Evolutionary conservation across 768 basidiomycete species (phyloP).

Genomic region (Pulveroboletus sp.): DNA sequence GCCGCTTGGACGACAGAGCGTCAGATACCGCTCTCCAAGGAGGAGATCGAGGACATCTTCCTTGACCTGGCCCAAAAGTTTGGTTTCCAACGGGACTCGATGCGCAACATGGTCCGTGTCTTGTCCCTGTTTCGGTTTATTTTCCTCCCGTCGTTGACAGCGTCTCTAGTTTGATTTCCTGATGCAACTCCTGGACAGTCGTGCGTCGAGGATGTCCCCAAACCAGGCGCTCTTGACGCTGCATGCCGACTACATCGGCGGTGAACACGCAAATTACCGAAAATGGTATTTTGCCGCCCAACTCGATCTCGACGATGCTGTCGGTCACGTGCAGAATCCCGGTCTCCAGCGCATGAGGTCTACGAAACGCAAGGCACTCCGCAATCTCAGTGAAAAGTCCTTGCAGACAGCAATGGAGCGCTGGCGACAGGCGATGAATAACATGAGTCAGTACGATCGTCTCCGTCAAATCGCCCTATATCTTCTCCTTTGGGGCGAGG

Average conservation of each 20-base stretch:
- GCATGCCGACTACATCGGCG: constrained; percentile 98
- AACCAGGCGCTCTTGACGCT: constrained; percentile 92
- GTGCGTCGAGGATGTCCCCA: constrained; percentile 95
- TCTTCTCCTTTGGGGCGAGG: constrained; percentile 96
- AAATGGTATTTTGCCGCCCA: constrained; percentile 99
- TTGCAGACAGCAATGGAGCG: constrained; percentile 82
- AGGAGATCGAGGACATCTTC: constrained; percentile 98
- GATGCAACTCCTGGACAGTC: constrained; percentile 95
- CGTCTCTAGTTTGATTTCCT: constrained; percentile 81
- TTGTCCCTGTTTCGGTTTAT: constrained; percentile 12
- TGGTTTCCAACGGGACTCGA: constrained; percentile 93
- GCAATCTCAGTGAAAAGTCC: constrained; percentile 53
- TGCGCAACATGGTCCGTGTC: constrained; percentile 84
- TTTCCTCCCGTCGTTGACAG: constrained; percentile 9
- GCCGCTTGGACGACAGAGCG: constrained; percentile 92
- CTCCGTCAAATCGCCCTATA: constrained; percentile 94
- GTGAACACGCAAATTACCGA: constrained; percentile 96
- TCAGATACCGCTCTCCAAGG: constrained; percentile 95
- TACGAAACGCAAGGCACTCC: constrained; percentile 54
- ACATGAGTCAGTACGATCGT: constrained; percentile 97
- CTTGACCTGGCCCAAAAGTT: constrained; percentile 98
- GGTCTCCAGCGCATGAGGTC: constrained; percentile 82
- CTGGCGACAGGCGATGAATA: constrained; percentile 98
- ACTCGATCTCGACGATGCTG: constrained; percentile 95
- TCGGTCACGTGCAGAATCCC: constrained; percentile 88